These are phyloP conservation scores for Eremochloa ophiuroides DNA, from an alignment of 176 grass and related monocot species.

Conservation along the genomic window DNA sequence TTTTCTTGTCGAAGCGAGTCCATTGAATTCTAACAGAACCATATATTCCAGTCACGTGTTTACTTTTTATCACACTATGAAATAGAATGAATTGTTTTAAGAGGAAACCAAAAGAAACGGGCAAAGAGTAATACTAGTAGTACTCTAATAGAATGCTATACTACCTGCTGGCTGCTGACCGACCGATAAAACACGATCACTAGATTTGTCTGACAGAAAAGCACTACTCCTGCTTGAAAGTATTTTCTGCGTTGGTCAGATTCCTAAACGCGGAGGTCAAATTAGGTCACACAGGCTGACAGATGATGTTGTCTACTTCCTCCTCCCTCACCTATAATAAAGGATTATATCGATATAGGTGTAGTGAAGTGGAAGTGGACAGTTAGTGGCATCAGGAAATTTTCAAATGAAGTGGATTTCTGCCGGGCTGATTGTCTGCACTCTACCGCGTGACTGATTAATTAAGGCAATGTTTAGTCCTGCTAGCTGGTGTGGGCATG, in stretches of 20 bases:
- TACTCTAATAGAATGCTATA: not conserved
- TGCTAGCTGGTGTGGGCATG: not conserved
- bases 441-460: not conserved
- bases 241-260: not conserved
- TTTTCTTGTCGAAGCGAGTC: too few species aligned
- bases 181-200: not conserved
- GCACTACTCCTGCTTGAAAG: not conserved
- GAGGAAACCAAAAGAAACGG: too few species aligned
- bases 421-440: conserved; percentile 3
- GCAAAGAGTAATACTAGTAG: too few species aligned
- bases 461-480: not conserved
- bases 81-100: too few species aligned
- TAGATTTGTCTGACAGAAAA: not conserved
- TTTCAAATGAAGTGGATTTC: conserved; percentile 6
- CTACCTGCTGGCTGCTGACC: too few species aligned
- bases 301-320: not conserved
- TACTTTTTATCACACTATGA: too few species aligned
- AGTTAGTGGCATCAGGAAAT: not conserved
- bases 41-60: too few species aligned
- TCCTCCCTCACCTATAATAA: too few species aligned
- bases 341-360: too few species aligned
- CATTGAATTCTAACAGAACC: too few species aligned
- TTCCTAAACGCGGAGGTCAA: not conserved
- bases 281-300: not conserved
- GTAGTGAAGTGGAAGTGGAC: not conserved